Conservation (phyloP, 371 early-diverging fungal genomes). For the Mucor sp. region DNA sequence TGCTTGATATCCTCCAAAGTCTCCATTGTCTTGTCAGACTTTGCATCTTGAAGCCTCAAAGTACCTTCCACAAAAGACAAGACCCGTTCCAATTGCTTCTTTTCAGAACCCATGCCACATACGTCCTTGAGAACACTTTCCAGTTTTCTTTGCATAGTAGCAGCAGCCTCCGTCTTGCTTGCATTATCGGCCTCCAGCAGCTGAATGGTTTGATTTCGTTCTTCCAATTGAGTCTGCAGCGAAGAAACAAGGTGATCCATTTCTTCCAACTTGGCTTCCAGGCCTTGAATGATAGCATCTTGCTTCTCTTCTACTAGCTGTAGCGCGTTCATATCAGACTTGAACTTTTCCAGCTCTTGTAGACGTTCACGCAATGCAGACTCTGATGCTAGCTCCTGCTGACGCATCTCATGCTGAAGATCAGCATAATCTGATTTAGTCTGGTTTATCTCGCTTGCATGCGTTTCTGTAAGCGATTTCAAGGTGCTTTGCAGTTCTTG, state of each 20-base stretch:
- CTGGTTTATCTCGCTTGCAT: slow-evolving; percentile 14
- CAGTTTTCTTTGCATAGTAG: slow-evolving; percentile 27
- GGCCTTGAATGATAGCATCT: slow-evolving; percentile 37
- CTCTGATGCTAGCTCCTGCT: slow-evolving; percentile 29
- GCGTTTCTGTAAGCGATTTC: slow-evolving; percentile 9
- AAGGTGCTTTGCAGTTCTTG: slow-evolving; percentile 12
- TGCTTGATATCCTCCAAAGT: slow-evolving; percentile 37
- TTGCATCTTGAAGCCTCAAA: slow-evolving; percentile 35
- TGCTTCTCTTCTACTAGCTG: slow-evolving; percentile 40
- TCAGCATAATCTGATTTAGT: slow-evolving; percentile 4
- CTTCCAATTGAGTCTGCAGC: slow-evolving; percentile 34
- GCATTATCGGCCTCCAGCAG: slow-evolving; percentile 28
- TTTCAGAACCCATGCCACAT: slow-evolving; percentile 31
- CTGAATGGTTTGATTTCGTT: slow-evolving; percentile 29
- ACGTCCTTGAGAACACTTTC: slow-evolving; percentile 34
- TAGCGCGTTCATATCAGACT: slow-evolving; percentile 30
- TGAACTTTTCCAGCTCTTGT: slow-evolving; percentile 35
- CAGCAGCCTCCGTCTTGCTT: slow-evolving; percentile 21
- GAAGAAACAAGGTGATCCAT: slow-evolving; percentile 32
- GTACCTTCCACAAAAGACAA: slow-evolving; percentile 37
- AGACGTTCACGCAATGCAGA: slow-evolving; percentile 21
- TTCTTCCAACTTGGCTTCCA: slow-evolving; percentile 39
- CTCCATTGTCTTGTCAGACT: slow-evolving; percentile 30
- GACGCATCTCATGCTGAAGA: slow-evolving; percentile 24
- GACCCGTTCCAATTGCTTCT: slow-evolving; percentile 34